phyloP scores from a whole-genome alignment of 345 rosid species.

The Geranium brycei region DNA sequence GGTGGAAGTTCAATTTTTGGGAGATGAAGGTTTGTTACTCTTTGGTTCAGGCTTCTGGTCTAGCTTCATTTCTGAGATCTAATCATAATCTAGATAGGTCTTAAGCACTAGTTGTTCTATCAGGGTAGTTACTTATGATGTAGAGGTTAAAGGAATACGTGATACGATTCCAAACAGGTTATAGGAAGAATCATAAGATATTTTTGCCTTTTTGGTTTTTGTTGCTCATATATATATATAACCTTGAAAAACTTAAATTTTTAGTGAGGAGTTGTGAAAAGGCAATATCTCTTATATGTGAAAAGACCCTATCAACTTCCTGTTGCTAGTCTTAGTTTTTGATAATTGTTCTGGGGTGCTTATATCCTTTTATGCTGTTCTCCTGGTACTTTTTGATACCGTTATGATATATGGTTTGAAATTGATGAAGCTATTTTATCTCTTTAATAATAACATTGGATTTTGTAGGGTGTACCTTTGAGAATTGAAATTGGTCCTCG shows the following conservation, averaged over 20 bases:
- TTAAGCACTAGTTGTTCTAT: no score
- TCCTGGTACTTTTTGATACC: neutral
- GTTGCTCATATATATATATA: no score
- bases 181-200: no score
- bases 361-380: neutral
- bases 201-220: no score
- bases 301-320: no score
- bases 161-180: no score
- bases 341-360: conserved; percentile 5
- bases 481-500: conserved; percentile 94
- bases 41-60: neutral
- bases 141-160: no score
- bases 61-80: neutral
- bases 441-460: neutral
- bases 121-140: no score
- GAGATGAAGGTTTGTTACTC: conserved; percentile 66
- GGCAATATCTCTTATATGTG: no score
- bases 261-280: no score
- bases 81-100: neutral
- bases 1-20: conserved; percentile 98
- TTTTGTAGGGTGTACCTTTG: conserved; percentile 59
- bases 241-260: no score
- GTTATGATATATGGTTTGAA: neutral
- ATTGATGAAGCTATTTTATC: neutral
- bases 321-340: neutral